Conservation (phyloP, 2,329 filamentous ascomycete genomes). For the Ascochyta clinopodiicola region DNA sequence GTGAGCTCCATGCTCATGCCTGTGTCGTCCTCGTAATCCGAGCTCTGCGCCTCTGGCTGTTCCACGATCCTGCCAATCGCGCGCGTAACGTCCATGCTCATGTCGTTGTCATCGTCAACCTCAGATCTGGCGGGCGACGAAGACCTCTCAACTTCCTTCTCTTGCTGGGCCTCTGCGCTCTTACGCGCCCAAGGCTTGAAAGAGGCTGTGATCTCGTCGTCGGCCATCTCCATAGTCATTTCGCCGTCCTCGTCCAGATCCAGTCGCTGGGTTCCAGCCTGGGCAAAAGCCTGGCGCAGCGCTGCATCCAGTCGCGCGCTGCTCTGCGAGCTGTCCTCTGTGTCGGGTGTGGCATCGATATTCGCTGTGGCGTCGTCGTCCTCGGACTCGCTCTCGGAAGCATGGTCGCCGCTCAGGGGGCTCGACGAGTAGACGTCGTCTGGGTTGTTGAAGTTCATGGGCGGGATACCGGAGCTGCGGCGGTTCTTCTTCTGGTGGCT, state of each 20-base stretch:
- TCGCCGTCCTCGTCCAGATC: constrained; percentile 62
- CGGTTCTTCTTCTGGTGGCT: constrained; percentile 66
- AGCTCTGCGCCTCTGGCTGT: constrained; percentile 46
- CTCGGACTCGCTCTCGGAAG: constrained; percentile 60
- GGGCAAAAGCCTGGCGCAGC: constrained; percentile 74
- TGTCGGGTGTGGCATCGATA: constrained; percentile 59
- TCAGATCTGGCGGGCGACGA: constrained; percentile 56
- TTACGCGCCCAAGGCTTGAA: constrained; percentile 76
- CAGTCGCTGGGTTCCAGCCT: constrained; percentile 75
- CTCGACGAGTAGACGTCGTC: constrained; percentile 77
- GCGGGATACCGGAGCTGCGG: constrained; percentile 71
- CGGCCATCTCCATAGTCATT: constrained; percentile 61
- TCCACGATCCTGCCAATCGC: constrained; percentile 80
- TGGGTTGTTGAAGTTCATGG: constrained; percentile 68
- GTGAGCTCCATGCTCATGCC: constrained; percentile 63
- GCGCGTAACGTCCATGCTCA: constrained; percentile 94
- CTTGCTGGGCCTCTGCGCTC: constrained; percentile 46
- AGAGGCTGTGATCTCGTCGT: constrained; percentile 75
- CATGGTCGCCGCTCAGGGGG: constrained; percentile 70
- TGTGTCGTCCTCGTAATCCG: constrained; percentile 52
- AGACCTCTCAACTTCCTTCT: constrained; percentile 60
- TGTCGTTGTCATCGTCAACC: constrained; percentile 62
- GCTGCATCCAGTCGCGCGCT: constrained; percentile 79
- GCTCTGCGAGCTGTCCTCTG: constrained; percentile 66
- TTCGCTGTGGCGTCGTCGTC: constrained; percentile 78